Evolutionary conservation across 805 yeast genomes (phyloP).

Genomic region (Candida lessepsii): DNA sequence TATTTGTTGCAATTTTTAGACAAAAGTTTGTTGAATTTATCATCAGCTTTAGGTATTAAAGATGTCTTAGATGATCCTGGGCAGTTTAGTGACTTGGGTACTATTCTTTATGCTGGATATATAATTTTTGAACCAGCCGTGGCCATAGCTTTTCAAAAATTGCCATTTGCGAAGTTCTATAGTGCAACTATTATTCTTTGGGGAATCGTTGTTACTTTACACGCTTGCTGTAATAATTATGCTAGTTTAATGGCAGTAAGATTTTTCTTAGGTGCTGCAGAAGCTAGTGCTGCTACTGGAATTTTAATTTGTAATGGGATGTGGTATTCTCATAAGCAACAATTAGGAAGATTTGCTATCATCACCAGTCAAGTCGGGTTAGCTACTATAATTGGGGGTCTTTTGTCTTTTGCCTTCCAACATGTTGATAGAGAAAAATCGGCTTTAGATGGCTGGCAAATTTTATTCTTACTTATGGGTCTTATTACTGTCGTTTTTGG

Average conservation of each 20-base stretch:
- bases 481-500: conserved; percentile 52
- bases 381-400: conserved; percentile 50
- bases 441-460: conserved; percentile 52
- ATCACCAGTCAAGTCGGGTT: conserved; percentile 61
- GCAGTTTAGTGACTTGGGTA: conserved; percentile 52
- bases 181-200: conserved; percentile 48
- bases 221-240: conserved; percentile 52
- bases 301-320: conserved; percentile 57
- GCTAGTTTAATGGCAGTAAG: conserved; percentile 57
- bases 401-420: conserved; percentile 50
- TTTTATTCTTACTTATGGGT: conserved; percentile 58
- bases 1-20: conserved; percentile 60
- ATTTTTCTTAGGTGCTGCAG: conserved; percentile 53
- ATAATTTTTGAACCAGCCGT: conserved; percentile 54
- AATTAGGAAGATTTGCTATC: conserved; percentile 50
- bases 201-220: conserved; percentile 53
- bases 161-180: conserved; percentile 53
- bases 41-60: conserved; percentile 65
- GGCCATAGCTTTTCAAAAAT: conserved; percentile 41
- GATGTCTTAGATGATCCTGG: conserved; percentile 40
- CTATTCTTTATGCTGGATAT: conserved; percentile 53
- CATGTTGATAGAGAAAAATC: conserved; percentile 41
- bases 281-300: conserved; percentile 55
- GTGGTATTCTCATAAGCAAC: conserved; percentile 59
- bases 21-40: conserved; percentile 57